phyloP scores from a whole-genome alignment of 495 filamentous ascomycete species.

The Aspergillus coremiiformis region DNA sequence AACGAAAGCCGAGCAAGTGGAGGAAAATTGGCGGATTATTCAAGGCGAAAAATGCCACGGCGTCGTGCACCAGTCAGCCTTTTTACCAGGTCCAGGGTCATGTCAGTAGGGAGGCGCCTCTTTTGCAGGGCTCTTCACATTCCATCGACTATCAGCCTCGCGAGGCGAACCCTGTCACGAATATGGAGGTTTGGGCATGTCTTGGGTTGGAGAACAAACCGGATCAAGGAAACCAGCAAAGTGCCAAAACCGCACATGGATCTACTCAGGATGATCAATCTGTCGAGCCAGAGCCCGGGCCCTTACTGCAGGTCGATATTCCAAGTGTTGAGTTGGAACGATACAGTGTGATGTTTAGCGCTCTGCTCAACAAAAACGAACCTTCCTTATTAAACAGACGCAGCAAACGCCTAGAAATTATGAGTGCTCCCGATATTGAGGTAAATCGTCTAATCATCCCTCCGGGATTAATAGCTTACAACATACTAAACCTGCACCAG shows the following conservation, averaged over 20 bases:
- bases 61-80: constrained; percentile 18
- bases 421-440: constrained; percentile 42
- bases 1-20: constrained; percentile 49
- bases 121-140: constrained; percentile 13
- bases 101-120: constrained; percentile 3
- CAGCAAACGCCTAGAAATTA: constrained; percentile 59
- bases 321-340: constrained; percentile 75
- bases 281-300: constrained; percentile 11
- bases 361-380: constrained; percentile 50
- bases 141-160: constrained; percentile 15
- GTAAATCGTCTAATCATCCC: constrained; percentile 11
- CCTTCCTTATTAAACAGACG: constrained; percentile 54
- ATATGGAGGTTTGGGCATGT: constrained; percentile 29
- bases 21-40: constrained; percentile 49
- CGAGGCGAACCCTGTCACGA: constrained; percentile 4
- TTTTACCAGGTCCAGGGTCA: constrained; percentile 19
- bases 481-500: constrained; percentile 4
- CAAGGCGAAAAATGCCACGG: constrained; percentile 35
- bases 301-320: constrained; percentile 67
- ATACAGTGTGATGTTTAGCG: constrained; percentile 92
- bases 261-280: constrained; percentile 8
- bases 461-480: not conserved
- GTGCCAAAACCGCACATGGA: not conserved
- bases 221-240: constrained; percentile 1
- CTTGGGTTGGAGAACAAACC: constrained; percentile 8